Evolutionary conservation across 1,139 yeast genomes (phyloP), one percentile per base, ranked within the genome.

Genomic region (Petasospora rhodanensis): DNA sequence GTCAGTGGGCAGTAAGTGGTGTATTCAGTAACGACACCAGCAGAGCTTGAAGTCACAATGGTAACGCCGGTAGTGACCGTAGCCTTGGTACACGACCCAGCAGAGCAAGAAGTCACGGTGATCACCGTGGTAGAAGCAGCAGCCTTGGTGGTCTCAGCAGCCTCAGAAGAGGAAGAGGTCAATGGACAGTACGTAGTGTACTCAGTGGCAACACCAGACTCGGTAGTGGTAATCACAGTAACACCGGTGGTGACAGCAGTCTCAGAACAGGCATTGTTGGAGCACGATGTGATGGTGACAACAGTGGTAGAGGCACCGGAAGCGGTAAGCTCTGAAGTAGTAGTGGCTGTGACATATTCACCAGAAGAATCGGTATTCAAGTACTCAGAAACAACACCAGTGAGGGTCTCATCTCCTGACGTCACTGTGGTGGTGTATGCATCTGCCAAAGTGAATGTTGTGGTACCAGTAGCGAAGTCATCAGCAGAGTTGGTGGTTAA

Each of bases 171-270:
- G 18, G 28, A 7, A 21, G 38, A 8, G 16, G 55, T 45, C 24
- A 53, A 32, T 34, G 62, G 62, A 34, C 61, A 57, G 56, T 58
- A 58, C 7, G 64, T 57, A 14, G 62, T 58, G 43, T 51, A 56
- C 2, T 29, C 42, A 12, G 63, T 55, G 13, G 42, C 46, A 14
- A 47, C 40, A 18, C 56, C 59, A 21, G 30, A 22, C 4, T 13
- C 10, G n/a, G 56, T 46, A 11, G 20, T n/a, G 15, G 46, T 38
- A 13, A 18, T 15, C 15, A 20, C 25, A n/a, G 25, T 19, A 3
- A 42, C 43, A 40, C 46, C 46, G 16, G 46, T 42, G 24, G 44
- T 38, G 24, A 44, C 41, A 18, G 43, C 41, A 22, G 39, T 27
- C 18, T 35, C 27, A 2, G 32, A 24, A 34, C 52, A 26, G n/a